These are phyloP conservation scores for Mycena pura DNA, from an alignment of 768 basidiomycete species.

Conservation along the genomic window DNA sequence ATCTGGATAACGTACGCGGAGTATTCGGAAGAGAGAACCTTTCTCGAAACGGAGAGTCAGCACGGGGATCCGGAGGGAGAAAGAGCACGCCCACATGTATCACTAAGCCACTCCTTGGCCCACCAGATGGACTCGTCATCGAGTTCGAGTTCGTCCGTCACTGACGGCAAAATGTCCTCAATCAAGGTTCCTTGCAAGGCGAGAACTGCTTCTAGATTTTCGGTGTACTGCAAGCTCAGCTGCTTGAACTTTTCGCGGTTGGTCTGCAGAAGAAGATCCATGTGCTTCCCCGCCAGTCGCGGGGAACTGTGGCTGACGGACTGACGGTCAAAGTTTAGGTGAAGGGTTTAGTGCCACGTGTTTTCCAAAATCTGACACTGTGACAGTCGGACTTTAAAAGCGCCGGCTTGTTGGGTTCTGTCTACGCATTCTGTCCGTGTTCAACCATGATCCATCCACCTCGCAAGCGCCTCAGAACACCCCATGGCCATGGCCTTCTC, in stretches of 20 bases:
- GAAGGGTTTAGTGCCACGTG: constrained; percentile 6
- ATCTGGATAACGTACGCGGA: constrained; percentile 54
- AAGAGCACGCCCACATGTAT: constrained; percentile 59
- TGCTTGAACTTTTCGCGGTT: constrained; percentile 50
- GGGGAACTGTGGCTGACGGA: constrained; percentile 4
- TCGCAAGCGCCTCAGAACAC: constrained; percentile 20
- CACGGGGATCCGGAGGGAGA: constrained; percentile 4
- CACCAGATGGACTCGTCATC: constrained; percentile 52
- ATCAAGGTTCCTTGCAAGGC: constrained; percentile 59
- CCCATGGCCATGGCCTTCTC: no score
- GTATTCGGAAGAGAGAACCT: constrained; percentile 67
- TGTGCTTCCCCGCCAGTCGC: constrained; percentile 36
- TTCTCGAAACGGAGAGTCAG: constrained; percentile 22
- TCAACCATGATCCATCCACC: background rate
- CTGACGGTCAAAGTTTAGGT: background rate
- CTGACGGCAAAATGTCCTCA: constrained; percentile 63
- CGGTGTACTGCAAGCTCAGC: constrained; percentile 47
- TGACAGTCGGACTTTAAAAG: constrained; percentile 7
- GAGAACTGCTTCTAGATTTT: constrained; percentile 53
- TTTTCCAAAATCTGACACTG: constrained; percentile 10
- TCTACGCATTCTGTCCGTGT: background rate
- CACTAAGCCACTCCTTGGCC: constrained; percentile 68
- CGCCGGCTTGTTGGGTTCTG: background rate
- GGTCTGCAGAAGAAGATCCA: constrained; percentile 47
- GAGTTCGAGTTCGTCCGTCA: constrained; percentile 64